A percentile compares a stretch with the other conserved stretches of the same genome.
These are phyloP conservation scores for Hypsizygus marmoreus DNA, from an alignment of 768 basidiomycete genomes.

Conservation along the genomic window DNA sequence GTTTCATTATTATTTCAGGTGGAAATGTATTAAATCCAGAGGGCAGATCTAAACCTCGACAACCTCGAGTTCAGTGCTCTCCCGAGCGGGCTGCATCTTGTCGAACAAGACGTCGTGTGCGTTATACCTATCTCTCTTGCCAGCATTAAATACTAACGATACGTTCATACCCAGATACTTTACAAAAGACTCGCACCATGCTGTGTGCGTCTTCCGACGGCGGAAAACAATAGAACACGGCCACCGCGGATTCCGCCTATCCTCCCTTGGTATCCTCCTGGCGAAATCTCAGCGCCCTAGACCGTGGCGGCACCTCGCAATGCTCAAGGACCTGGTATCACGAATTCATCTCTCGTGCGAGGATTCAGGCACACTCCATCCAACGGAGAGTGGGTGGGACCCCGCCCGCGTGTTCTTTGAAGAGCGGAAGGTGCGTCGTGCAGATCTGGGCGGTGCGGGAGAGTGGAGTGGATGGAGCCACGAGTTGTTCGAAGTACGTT, in stretches of 20 bases:
- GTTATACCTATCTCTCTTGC: constrained; percentile 27
- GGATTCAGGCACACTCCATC: constrained; percentile 46
- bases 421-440: constrained; percentile 51
- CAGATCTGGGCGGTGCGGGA: constrained; percentile 56
- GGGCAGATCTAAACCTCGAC: constrained; percentile 64
- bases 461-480: constrained; percentile 71
- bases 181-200: constrained; percentile 65
- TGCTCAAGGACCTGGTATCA: constrained; percentile 61
- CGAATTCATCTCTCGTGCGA: constrained; percentile 55
- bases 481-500: constrained; percentile 58
- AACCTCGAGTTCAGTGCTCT: constrained; percentile 80
- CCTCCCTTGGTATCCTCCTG: constrained; percentile 75
- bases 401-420: constrained; percentile 67
- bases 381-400: constrained; percentile 61
- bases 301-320: constrained; percentile 74
- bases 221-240: constrained; percentile 69
- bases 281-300: constrained; percentile 64
- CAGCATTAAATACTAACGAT: not conserved
- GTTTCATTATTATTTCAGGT: constrained; percentile 14
- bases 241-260: constrained; percentile 79
- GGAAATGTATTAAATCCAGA: not conserved
- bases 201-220: constrained; percentile 74
- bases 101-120: constrained; percentile 80
- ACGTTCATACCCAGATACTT: constrained; percentile 58
- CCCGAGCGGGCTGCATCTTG: constrained; percentile 79